A percentile compares a stretch with the other conserved stretches of the same genome.
phyloP scores from a whole-genome alignment of 2,329 filamentous ascomycete genomes.

The Aspergillus sp. region DNA sequence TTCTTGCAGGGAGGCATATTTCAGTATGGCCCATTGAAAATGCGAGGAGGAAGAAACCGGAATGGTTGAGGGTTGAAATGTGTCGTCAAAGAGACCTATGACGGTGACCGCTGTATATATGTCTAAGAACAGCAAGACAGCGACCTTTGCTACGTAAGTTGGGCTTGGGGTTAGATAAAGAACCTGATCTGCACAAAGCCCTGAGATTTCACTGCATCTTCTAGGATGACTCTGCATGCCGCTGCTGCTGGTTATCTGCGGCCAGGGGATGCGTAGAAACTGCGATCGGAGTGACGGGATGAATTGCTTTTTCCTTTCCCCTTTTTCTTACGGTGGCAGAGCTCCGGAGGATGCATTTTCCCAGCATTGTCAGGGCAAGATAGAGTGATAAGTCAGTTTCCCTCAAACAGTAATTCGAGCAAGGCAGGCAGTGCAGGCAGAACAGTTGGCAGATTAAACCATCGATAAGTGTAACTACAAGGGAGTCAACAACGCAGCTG shows the following conservation, averaged over 20 bases:
- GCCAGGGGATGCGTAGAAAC: background rate
- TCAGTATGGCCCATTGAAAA: background rate
- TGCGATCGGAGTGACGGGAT: background rate
- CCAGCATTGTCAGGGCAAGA: background rate
- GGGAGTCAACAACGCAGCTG: background rate
- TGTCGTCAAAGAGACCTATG: background rate
- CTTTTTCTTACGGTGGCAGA: no score
- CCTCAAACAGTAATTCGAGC: no score
- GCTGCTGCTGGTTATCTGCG: background rate
- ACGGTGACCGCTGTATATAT: background rate
- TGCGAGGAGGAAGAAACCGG: background rate
- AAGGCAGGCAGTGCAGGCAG: background rate
- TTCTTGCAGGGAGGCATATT: slow-evolving; percentile 20
- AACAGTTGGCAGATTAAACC: no score
- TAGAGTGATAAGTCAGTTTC: background rate
- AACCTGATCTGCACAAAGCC: background rate
- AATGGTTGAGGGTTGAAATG: background rate
- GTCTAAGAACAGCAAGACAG: background rate
- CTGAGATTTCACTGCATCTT: background rate
- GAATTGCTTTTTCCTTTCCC: background rate
- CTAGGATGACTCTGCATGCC: slow-evolving; percentile 8
- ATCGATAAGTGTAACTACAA: no score
- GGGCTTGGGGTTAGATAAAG: background rate
- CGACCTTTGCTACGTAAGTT: background rate
- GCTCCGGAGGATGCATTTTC: background rate